These are phyloP conservation scores for Pterocarpus santalinus DNA, from an alignment of 306 rosid genomes.

Conservation along the genomic window DNA sequence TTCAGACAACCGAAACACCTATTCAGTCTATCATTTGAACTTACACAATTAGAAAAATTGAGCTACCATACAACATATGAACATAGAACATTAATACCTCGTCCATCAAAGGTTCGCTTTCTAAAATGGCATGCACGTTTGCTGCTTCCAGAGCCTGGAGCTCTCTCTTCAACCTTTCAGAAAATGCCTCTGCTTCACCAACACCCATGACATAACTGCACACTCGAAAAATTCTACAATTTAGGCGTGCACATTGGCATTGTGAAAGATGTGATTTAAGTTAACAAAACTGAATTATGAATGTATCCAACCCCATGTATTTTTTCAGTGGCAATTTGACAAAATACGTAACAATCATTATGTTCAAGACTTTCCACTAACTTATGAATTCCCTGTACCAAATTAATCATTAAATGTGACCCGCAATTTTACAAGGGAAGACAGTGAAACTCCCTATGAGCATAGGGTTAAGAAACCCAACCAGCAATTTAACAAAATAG, in stretches of 20 bases:
- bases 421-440: conserved; percentile 15
- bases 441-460: neutral
- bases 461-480: conserved; percentile 25
- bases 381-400: conserved; percentile 33
- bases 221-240: conserved; percentile 30
- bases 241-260: conserved; percentile 29
- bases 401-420: conserved; percentile 9
- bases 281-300: conserved; percentile 12
- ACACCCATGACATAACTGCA: conserved; percentile 95
- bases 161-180: conserved; percentile 96
- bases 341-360: conserved; percentile 26
- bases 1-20: neutral
- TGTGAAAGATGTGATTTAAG: conserved; percentile 25
- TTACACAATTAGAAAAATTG: neutral
- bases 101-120: conserved; percentile 89
- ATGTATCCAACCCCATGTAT: conserved; percentile 15
- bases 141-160: conserved; percentile 98
- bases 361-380: conserved; percentile 22
- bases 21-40: conserved; percentile 45
- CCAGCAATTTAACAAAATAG: conserved; percentile 29
- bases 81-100: conserved; percentile 61
- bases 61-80: conserved; percentile 24
- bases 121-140: conserved; percentile 96
- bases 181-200: conserved; percentile 98
- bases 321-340: conserved; percentile 14